A percentile compares a stretch with the other conserved stretches of the same genome.
Conservation (phyloP, 768 basidiomycete genomes). For the Suillus occidentalis region DNA sequence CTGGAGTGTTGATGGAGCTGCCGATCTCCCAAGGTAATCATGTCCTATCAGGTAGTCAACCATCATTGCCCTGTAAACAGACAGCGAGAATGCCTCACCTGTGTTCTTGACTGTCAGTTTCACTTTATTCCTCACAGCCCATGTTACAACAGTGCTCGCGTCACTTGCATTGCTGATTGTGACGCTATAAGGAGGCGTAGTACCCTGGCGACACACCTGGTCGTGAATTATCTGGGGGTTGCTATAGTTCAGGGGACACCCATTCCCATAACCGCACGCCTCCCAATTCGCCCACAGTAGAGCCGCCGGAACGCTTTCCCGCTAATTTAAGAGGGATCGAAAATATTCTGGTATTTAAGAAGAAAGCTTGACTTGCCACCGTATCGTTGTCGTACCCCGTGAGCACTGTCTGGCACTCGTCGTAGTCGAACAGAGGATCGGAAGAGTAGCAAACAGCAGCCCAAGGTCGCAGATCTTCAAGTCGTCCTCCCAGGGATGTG, state of each 20-base stretch:
- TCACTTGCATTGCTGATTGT: conserved; percentile 19
- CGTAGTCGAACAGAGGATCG: conserved; percentile 14
- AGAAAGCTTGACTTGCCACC: conserved; percentile 3
- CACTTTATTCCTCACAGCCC: conserved; percentile 20
- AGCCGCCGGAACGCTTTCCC: conserved; percentile 18
- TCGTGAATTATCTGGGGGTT: conserved; percentile 18
- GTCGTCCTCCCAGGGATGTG: conserved; percentile 9
- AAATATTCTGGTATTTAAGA: neutral
- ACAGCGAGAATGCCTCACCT: conserved; percentile 10
- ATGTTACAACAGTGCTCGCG: conserved; percentile 20
- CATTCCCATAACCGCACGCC: conserved; percentile 17
- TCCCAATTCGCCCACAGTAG: conserved; percentile 27
- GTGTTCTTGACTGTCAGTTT: conserved; percentile 26
- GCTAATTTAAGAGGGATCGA: conserved; percentile 11
- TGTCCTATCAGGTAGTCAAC: conserved; percentile 16
- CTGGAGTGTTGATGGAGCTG: conserved; percentile 25
- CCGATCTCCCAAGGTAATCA: conserved; percentile 23
- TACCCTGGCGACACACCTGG: conserved; percentile 19
- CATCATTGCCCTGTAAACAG: neutral
- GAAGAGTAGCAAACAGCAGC: conserved; percentile 14
- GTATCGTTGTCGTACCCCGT: conserved; percentile 15
- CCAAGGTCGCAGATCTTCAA: conserved; percentile 17
- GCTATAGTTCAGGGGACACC: conserved; percentile 19
- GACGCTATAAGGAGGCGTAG: conserved; percentile 22
- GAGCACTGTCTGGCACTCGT: conserved; percentile 12